These are phyloP conservation scores for Helotiales sp. DNA, from an alignment of 2,329 filamentous ascomycete genomes.

Conservation along the genomic window DNA sequence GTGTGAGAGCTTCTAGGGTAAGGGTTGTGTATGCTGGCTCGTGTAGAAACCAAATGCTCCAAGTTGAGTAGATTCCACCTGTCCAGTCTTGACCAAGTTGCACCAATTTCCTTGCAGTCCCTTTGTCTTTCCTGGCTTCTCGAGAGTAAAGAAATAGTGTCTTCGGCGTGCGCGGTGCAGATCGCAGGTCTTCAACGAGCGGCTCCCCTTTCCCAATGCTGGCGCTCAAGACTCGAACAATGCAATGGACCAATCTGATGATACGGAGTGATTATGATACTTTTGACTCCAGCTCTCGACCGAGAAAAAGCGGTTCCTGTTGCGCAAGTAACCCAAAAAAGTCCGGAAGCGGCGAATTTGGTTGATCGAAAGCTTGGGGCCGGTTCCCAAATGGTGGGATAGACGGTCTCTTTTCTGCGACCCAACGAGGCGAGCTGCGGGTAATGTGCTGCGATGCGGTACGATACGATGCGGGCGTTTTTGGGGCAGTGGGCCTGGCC, in stretches of 20 bases:
- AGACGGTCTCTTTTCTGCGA: constrained; percentile 26
- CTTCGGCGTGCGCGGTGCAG: neutral
- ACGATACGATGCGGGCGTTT: constrained; percentile 22
- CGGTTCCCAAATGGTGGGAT: constrained; percentile 9
- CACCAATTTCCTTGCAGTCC: neutral
- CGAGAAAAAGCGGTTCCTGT: neutral
- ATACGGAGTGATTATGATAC: neutral
- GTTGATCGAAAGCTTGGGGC: constrained; percentile 11
- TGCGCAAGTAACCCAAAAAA: neutral
- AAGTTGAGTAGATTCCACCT: neutral
- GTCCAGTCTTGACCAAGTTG: neutral
- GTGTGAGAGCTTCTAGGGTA: neutral
- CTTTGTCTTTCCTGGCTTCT: neutral
- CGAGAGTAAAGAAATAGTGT: neutral
- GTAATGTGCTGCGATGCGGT: constrained; percentile 25
- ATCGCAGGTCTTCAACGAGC: neutral
- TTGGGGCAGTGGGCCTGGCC: constrained; percentile 8
- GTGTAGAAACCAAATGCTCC: neutral
- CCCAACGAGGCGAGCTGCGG: constrained; percentile 28
- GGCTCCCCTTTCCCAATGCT: neutral
- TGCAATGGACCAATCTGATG: too few species aligned
- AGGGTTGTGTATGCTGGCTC: neutral
- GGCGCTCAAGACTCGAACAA: neutral
- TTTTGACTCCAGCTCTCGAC: neutral
- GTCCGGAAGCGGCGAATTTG: constrained; percentile 14